Percentiles rank a stretch among this genome's conserved stretches.
Evolutionary conservation across 169 alveolate genomes (phyloP).

Genomic region (Plasmodium yoelii): DNA sequence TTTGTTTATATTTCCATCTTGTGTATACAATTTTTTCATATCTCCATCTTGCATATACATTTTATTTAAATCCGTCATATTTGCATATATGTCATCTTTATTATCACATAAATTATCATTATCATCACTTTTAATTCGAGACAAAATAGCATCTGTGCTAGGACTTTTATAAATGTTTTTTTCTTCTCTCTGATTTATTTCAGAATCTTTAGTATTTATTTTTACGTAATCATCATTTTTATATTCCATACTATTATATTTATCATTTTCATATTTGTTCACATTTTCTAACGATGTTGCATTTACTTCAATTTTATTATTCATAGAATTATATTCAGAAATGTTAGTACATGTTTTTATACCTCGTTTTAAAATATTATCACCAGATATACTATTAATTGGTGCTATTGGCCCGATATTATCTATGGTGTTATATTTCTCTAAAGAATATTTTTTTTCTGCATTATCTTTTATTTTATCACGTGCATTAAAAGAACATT

Average conservation of each 20-base stretch:
- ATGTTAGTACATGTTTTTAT: conserved; percentile 9
- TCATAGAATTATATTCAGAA: not conserved
- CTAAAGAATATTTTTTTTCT: not conserved
- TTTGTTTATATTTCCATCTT: conserved; percentile 58
- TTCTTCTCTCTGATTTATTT: not conserved
- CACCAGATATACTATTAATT: conserved; percentile 1
- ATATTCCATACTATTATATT: not conserved
- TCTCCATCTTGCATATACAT: conserved; percentile 50
- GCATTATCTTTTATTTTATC: not conserved
- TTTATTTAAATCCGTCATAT: conserved; percentile 30
- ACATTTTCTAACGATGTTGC: conserved; percentile 7
- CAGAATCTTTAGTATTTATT: not conserved
- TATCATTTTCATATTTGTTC: not conserved
- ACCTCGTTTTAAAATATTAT: conserved; percentile 15
- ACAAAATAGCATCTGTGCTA: conserved; percentile 47
- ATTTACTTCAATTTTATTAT: not conserved
- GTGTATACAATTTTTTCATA: conserved; percentile 16
- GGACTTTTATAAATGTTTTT: conserved; percentile 31
- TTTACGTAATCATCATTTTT: conserved; percentile 10
- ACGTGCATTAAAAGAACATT: not conserved
- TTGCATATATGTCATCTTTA: conserved; percentile 9
- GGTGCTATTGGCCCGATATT: not conserved
- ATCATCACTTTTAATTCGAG: conserved; percentile 43
- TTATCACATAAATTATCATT: not conserved
- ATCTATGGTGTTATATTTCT: not conserved